Evolutionary conservation across 768 basidiomycete genomes (phyloP).

Genomic region (Xerocomellus amylosporus): DNA sequence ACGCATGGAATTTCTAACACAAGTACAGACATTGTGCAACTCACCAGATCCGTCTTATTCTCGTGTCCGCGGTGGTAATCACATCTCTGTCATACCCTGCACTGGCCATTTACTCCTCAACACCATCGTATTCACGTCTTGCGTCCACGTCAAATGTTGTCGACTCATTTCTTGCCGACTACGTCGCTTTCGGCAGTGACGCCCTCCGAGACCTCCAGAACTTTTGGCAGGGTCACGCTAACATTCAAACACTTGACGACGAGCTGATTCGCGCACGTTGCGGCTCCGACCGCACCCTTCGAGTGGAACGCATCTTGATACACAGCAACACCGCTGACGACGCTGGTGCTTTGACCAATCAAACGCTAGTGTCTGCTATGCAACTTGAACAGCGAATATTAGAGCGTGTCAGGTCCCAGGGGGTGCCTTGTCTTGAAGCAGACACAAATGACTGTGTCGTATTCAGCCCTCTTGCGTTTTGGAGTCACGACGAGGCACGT

Average conservation of each 20-base stretch:
- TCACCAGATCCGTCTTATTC: conserved; percentile 85
- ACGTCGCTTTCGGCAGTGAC: conserved; percentile 49
- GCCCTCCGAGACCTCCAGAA: conserved; percentile 64
- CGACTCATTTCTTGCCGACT: conserved; percentile 56
- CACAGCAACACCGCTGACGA: conserved; percentile 45
- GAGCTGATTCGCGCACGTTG: conserved; percentile 71
- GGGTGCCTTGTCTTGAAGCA: conserved; percentile 53
- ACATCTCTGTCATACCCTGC: conserved; percentile 91
- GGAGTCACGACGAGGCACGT: conserved; percentile 58
- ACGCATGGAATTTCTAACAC: conserved; percentile 4
- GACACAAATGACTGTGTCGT: conserved; percentile 59
- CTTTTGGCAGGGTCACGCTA: conserved; percentile 65
- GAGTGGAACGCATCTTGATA: conserved; percentile 75
- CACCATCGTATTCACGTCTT: conserved; percentile 57
- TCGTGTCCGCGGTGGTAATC: conserved; percentile 85
- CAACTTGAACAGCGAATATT: conserved; percentile 60
- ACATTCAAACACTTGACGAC: conserved; percentile 66
- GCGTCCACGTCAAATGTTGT: conserved; percentile 57
- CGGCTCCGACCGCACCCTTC: conserved; percentile 62
- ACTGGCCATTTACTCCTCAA: conserved; percentile 76
- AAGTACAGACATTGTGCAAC: conserved; percentile 76
- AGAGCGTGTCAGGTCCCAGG: conserved; percentile 39
- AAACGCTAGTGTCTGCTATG: conserved; percentile 61
- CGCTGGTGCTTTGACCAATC: conserved; percentile 55
- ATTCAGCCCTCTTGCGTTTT: conserved; percentile 72